Percentiles rank a stretch among this genome's conserved stretches.
Conservation (phyloP, 2,329 filamentous ascomycete species). For the Hypoxylon rubiginosum region DNA sequence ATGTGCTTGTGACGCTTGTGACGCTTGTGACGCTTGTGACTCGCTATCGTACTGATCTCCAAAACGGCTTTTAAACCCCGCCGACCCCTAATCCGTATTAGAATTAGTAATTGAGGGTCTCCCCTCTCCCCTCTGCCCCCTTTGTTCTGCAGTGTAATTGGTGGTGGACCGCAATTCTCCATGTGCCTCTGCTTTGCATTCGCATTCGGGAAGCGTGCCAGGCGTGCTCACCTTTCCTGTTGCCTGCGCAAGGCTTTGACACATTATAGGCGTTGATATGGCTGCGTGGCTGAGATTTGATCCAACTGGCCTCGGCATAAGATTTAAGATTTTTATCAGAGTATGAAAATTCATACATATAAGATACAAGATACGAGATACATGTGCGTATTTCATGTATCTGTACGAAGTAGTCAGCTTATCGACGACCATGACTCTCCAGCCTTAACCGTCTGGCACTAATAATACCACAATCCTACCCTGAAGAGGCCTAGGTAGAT, state of each 20-base stretch:
- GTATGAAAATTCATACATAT: too few relatives aligned
- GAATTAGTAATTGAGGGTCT: slow-evolving; percentile 16
- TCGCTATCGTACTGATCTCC: neutral
- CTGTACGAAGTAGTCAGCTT: neutral
- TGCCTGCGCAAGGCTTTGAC: slow-evolving; percentile 7
- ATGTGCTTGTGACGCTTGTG: neutral
- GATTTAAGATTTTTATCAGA: neutral
- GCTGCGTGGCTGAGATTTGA: slow-evolving; percentile 21
- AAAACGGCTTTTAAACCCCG: neutral
- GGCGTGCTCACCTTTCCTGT: slow-evolving; percentile 5
- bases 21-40: too few relatives aligned
- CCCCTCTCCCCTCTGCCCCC: neutral
- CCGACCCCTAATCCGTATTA: slow-evolving; percentile 11
- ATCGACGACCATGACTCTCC: neutral
- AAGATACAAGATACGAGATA: too few relatives aligned
- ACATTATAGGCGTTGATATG: slow-evolving; percentile 13
- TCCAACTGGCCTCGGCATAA: neutral
- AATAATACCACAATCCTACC: slow-evolving; percentile 17
- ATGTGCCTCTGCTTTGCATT: slow-evolving; percentile 21
- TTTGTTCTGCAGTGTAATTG: slow-evolving; percentile 27
- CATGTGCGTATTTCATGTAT: neutral
- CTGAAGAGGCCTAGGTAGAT: slow-evolving; percentile 29
- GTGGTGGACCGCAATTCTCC: slow-evolving; percentile 7
- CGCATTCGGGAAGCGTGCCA: slow-evolving; percentile 1
- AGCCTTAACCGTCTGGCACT: slow-evolving; percentile 31